These are phyloP conservation scores for Ophiostoma piceae DNA, from an alignment of 2,329 filamentous ascomycete genomes.

Conservation along the genomic window DNA sequence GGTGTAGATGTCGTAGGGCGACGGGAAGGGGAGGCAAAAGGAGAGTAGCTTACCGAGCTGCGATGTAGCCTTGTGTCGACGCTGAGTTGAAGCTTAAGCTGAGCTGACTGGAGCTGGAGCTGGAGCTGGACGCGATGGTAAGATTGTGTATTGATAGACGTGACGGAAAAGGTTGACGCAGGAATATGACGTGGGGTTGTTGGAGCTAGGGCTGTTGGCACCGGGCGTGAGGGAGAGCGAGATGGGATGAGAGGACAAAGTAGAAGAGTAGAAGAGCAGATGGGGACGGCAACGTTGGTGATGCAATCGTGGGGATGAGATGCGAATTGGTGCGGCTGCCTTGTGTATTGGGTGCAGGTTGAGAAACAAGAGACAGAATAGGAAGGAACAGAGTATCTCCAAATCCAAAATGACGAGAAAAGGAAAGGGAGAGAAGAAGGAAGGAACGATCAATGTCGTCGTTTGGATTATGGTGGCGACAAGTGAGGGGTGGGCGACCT, in stretches of 20 bases:
- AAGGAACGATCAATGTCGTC: conserved; percentile 15
- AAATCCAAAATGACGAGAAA: background rate
- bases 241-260: background rate
- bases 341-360: background rate
- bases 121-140: background rate
- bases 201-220: background rate
- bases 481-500: conserved; percentile 15
- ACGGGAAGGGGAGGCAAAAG: background rate
- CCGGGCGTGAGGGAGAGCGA: background rate
- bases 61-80: background rate
- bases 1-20: background rate
- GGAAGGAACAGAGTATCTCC: background rate
- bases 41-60: background rate
- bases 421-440: background rate
- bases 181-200: background rate
- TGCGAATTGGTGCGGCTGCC: background rate
- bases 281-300: background rate
- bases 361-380: background rate
- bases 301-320: background rate
- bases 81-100: background rate
- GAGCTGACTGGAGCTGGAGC: background rate
- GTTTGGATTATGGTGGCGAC: conserved; percentile 20
- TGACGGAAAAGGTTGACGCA: background rate
- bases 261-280: background rate
- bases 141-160: background rate